Evolutionary conservation across 352 stramenopile genomes (phyloP), one percentile per base, ranked within the genome.

Genomic region (Phytophthora fragariaefolia): DNA sequence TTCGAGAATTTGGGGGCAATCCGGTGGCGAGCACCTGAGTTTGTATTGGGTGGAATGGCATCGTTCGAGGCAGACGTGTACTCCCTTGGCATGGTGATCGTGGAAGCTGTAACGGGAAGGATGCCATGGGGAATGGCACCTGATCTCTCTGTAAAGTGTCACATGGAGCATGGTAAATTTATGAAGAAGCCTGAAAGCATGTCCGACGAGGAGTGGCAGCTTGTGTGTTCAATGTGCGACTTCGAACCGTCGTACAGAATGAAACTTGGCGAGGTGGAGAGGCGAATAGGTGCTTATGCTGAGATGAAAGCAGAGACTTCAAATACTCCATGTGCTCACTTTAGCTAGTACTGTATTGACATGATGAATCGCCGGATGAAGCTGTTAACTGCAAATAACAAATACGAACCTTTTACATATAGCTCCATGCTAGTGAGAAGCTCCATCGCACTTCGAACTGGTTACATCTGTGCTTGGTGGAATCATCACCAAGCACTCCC

Each of bases 1-100:
- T 60, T 43, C 26, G 26, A 22, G 8, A 42, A 51, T 28, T 32
- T 60, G 20, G 53, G 53, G 0, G 53, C 53, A 12, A 50, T 51
- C 20, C 40, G 53, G 2, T 60, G 40, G 36, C 36, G 53, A 4
- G 53, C 53, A 30, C 53, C 38, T 0, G 53, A 60, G n/a, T 45
- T 60, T n/a, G 23, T 51, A 22, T 12, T 24, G 7, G 6, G 18
- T 4, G 40, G 40, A 27, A 23, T 10, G 6, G 23, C 53, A 9
- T 60, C 53, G 1, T 32, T 50, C 26, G 53, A 60, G 38, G 53
- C 53, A 15, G 53, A 60, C 23, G n/a, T 60, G 4, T 60, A 51
- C 30, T 60, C 40, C 5, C 40, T 60, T 12, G 53, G 53, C 4
- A 52, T 60, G 38, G n/a, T 17, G 9, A 34, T 60, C n/a, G 53